Evolutionary conservation across 2,329 filamentous ascomycete species (phyloP).

Genomic region (Xylaria sp.): DNA sequence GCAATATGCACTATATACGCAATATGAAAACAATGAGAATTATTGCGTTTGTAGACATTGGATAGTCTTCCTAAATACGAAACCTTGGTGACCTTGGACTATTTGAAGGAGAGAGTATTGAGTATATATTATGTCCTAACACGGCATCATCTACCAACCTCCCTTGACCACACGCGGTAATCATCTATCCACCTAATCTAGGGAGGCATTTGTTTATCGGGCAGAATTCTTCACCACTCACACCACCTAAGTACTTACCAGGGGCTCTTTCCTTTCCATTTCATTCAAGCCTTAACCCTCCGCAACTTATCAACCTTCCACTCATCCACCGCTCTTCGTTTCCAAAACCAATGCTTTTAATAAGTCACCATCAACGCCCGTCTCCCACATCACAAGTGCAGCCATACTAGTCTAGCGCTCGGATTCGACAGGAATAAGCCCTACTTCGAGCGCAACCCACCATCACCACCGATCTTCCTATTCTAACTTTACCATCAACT

Average conservation of each 20-base stretch:
- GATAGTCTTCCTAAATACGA: not conserved
- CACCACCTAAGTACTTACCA: not conserved
- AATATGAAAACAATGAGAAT: not conserved
- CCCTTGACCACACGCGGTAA: not conserved
- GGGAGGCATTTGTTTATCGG: not conserved
- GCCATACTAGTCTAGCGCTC: not conserved
- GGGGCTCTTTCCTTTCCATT: not conserved
- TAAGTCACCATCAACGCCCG: not conserved
- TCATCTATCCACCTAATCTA: not conserved
- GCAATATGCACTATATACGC: not conserved
- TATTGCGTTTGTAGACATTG: not conserved
- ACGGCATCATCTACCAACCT: not conserved
- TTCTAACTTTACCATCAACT: too few species aligned
- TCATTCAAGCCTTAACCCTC: not conserved
- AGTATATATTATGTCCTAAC: too few species aligned
- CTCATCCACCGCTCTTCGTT: not conserved
- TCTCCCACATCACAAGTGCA: not conserved
- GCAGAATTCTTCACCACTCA: not conserved
- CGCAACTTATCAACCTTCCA: not conserved
- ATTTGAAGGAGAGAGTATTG: too few species aligned
- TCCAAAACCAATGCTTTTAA: not conserved
- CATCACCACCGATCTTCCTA: not conserved
- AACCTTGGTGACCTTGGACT: too few species aligned
- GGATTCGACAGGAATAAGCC: not conserved
- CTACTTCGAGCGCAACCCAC: not conserved